Evolutionary conservation across 2,329 filamentous ascomycete genomes (phyloP), one percentile per base, ranked within the genome.

Genomic region (Cladosporium sp.): DNA sequence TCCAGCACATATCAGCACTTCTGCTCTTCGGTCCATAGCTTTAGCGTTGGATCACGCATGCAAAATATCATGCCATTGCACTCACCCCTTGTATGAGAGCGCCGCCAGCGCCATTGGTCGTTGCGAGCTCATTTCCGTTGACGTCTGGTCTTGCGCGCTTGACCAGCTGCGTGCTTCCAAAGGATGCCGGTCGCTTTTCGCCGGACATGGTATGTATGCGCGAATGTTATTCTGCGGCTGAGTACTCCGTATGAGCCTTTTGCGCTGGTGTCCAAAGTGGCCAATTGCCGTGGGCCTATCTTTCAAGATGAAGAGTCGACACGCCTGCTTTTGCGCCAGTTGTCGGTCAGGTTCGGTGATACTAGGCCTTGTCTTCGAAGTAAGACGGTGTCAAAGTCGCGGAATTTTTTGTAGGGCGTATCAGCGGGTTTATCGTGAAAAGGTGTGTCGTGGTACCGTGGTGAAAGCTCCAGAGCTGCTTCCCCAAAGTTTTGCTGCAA

Each of bases 151-250:
- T 95, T 69, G 92, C 90, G 68, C 92, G 81, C 77, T 97, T 98
- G 57, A 97, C 82, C 61, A 92, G 79, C 71, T 95, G 88, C 45
- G 84, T 83, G 19, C 83, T 83, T 63, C 85, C 82, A 61, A 92
- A 92, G 56, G 88, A 86, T 61, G 87, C 86, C 55, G 90, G 87
- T 67, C 93, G 83, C 75, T 98, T 97, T 72, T 95, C 91, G 58
- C 87, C 81, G 33, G 90, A 89, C 91, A 95, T 96, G 72, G 49
- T 32, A 2, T 43, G 43, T 40, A 28, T 33, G 9, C 22, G 22
- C 22, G 22, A 2, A 28, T 28, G 22, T 28, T 28, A 2, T 28
- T 4, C 22, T 28, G 3, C 22, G 22, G 4, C 4, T 28, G 34
- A n/a, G 4, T 41, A 14, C 37, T 11, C 14, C 7, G 22, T 28